Evolutionary conservation across 2,329 filamentous ascomycete genomes (phyloP).

Genomic region (Graphiopsis chlorocephala): DNA sequence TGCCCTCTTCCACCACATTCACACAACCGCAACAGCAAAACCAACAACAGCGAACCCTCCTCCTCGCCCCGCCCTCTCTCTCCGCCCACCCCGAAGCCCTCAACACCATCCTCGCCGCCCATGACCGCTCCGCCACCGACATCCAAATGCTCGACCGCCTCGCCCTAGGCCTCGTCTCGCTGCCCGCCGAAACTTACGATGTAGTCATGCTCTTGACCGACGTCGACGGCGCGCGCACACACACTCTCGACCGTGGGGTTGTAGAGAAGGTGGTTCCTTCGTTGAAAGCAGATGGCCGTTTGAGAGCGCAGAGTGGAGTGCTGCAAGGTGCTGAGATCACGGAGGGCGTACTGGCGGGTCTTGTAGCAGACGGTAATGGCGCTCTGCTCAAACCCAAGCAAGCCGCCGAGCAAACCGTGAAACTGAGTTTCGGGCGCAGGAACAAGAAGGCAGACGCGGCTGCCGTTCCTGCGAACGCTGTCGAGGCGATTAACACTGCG

Average conservation of each 20-base stretch:
- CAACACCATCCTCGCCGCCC: constrained; percentile 64
- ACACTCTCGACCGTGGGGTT: constrained; percentile 65
- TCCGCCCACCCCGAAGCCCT: constrained; percentile 80
- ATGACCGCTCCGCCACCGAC: constrained; percentile 76
- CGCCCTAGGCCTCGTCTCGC: constrained; percentile 72
- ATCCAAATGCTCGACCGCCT: constrained; percentile 98
- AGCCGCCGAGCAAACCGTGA: constrained; percentile 33
- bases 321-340: constrained; percentile 58
- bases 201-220: constrained; percentile 80
- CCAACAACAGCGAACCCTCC: constrained; percentile 61
- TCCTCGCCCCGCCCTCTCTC: constrained; percentile 87
- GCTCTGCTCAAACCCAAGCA: constrained; percentile 64
- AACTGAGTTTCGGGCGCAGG: constrained; percentile 60
- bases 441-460: constrained; percentile 50
- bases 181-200: constrained; percentile 78
- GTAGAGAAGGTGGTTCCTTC: constrained; percentile 67
- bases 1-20: constrained; percentile 24
- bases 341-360: constrained; percentile 82
- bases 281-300: constrained; percentile 65
- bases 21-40: constrained; percentile 21
- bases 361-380: constrained; percentile 58
- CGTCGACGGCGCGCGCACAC: constrained; percentile 66
- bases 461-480: constrained; percentile 35
- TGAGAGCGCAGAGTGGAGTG: constrained; percentile 67
- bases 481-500: constrained; percentile 31